Base-by-base conservation (phyloP, 768 basidiomycete genomes). In the Rossbeevera mucosa region DNA sequence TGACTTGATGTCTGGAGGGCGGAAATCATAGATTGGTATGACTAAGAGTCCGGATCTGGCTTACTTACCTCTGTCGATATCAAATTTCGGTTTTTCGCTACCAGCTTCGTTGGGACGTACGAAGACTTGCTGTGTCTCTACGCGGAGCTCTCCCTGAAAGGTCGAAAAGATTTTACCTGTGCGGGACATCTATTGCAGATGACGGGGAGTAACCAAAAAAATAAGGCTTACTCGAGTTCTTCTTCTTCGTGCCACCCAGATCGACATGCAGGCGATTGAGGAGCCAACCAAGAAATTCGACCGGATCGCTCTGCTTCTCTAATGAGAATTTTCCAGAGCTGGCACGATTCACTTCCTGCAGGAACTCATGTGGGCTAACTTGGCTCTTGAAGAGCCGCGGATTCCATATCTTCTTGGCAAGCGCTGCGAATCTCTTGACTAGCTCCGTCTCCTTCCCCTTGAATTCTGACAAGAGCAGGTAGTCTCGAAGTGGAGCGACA, bases 361-460 rank as follows among this genome's bases (percentile, higher is more conserved):
- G 72, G 68, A 98, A 94, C 67, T 99, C 96, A 67, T 99, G 96
- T n/a, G 96, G 96, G 59, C 87, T 91, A 60, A 97, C 94, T 78
- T 99, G 96, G 54, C 89, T 87, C 71, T 99, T 99, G 82, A 99
- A 99, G 51, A 95, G 72, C 47, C 86, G 77, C 8, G 94, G 92
- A 71, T 96, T 98, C 96, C 96, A 99, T 33, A 97, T 65, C 71
- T 98, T 94, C 70, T 92, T 92, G 2, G 91, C 86, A 18, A 99
- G 79, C 12, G 81, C 77, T 16, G 91, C 85, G 62, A 98, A 91
- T 21, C 96, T 85, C 62, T 83, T 87, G 38, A 97, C 74, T 50
- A 98, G 80, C 65, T 99, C 96, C 7, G 91, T 75, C 56, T 90
- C 82, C 65, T 90, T 91, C 30, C 82, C 81, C 24, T 73, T 76